Conservation (phyloP, 495 filamentous ascomycete genomes). For the Corynascus novoguineensis region DNA sequence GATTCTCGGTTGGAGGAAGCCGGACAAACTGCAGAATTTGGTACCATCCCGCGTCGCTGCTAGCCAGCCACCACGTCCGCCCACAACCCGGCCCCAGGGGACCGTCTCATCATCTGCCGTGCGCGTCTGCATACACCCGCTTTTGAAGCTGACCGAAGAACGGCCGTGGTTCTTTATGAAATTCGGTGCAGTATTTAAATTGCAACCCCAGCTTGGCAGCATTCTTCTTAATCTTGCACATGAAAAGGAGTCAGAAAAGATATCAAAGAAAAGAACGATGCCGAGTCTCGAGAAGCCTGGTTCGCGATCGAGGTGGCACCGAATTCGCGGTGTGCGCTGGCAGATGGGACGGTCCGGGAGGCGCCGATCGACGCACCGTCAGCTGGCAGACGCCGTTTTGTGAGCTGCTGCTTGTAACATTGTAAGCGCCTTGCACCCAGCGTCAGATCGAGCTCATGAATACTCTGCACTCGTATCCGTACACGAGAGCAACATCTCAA, state of each 20-base stretch:
- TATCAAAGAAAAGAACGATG: too few species aligned
- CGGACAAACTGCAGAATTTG: constrained; percentile 7
- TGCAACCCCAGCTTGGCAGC: neutral
- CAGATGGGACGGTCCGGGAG: neutral
- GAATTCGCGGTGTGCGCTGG: too few species aligned
- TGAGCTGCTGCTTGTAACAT: neutral
- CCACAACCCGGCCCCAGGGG: constrained; percentile 9
- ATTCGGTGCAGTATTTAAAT: neutral
- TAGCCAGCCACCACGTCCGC: constrained; percentile 17
- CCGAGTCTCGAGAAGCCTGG: too few species aligned
- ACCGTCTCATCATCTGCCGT: neutral
- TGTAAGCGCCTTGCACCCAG: neutral
- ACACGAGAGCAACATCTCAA: neutral
- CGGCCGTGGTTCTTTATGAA: constrained; percentile 7
- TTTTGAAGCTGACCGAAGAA: constrained; percentile 12
- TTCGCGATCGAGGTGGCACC: too few species aligned
- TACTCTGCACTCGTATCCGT: neutral
- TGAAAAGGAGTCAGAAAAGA: neutral
- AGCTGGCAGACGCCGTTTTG: too few species aligned
- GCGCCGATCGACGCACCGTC: neutral
- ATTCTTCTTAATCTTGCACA: neutral
- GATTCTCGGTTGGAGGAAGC: neutral
- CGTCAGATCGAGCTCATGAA: neutral
- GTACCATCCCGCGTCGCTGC: constrained; percentile 4
- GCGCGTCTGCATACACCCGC: constrained; percentile 1